phyloP scores from a whole-genome alignment of 306 rosid species.

The Sesbania bispinosa region DNA sequence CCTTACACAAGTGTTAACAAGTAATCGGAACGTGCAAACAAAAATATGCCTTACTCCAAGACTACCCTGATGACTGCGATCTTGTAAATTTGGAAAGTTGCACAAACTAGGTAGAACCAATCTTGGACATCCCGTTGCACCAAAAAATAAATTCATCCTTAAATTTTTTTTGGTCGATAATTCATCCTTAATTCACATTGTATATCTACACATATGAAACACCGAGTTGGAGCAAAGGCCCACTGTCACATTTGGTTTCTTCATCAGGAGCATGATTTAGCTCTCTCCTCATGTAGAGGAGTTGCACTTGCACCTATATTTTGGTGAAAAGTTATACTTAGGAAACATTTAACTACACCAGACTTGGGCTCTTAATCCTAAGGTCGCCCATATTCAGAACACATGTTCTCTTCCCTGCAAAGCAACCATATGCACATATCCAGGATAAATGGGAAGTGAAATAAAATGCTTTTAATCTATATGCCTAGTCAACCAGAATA shows the following conservation, averaged over 20 bases:
- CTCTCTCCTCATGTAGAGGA: neutral
- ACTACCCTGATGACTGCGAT: neutral
- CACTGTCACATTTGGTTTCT: neutral
- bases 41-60: neutral
- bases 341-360: neutral
- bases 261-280: neutral
- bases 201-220: neutral
- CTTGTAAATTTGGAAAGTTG: neutral
- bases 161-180: too few relatives aligned
- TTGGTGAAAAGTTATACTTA: neutral
- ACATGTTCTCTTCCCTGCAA: neutral
- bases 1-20: too few relatives aligned
- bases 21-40: neutral
- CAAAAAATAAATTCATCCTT: neutral
- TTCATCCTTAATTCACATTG: neutral
- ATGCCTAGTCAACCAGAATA: neutral
- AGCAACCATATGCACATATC: conserved; percentile 7
- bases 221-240: neutral
- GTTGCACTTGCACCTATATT: neutral
- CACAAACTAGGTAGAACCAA: neutral
- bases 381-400: neutral
- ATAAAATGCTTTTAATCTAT: neutral
- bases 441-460: too few relatives aligned
- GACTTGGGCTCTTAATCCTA: neutral
- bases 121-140: neutral